These are phyloP conservation scores for Adansonia rubrostipa DNA, from an alignment of 441 rosid species.

Conservation along the genomic window DNA sequence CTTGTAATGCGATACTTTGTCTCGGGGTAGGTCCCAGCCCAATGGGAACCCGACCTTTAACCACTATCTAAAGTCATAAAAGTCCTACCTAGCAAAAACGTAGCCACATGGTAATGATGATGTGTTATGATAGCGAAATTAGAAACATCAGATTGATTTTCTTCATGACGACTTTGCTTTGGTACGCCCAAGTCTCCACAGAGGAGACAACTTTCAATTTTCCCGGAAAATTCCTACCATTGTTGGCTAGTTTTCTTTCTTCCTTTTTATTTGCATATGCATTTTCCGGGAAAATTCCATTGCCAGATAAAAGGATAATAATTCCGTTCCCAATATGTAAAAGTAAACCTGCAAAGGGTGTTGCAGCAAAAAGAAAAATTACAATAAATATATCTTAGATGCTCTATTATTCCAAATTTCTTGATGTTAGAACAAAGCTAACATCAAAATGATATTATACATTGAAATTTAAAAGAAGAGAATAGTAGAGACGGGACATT, in stretches of 20 bases:
- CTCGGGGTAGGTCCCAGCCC: not conserved
- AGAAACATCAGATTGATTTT: conserved; percentile 15
- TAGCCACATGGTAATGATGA: conserved; percentile 6
- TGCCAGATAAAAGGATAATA: conserved; percentile 32
- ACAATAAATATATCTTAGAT: conserved; percentile 9
- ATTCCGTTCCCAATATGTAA: conserved; percentile 37
- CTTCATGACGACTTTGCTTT: conserved; percentile 16
- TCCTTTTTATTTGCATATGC: not conserved
- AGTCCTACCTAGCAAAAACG: not conserved
- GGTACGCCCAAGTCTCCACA: conserved; percentile 40
- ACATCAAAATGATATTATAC: conserved; percentile 19
- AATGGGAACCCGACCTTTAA: not conserved
- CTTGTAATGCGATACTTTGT: conserved; percentile 8
- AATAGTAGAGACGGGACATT: conserved; percentile 6
- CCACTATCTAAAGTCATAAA: not conserved
- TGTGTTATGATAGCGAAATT: not conserved
- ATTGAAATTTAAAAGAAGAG: conserved; percentile 14
- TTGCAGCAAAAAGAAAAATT: not conserved
- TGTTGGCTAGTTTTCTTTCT: not conserved
- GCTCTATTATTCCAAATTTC: not conserved
- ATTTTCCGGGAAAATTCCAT: conserved; percentile 34
- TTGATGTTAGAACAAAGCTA: conserved; percentile 4
- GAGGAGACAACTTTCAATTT: conserved; percentile 42
- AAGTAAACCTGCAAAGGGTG: conserved; percentile 26
- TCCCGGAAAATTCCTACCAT: conserved; percentile 26